A percentile compares a stretch with the other conserved stretches of the same genome.
phyloP scores from a whole-genome alignment of 345 rosid species.

The Populus deltoides region DNA sequence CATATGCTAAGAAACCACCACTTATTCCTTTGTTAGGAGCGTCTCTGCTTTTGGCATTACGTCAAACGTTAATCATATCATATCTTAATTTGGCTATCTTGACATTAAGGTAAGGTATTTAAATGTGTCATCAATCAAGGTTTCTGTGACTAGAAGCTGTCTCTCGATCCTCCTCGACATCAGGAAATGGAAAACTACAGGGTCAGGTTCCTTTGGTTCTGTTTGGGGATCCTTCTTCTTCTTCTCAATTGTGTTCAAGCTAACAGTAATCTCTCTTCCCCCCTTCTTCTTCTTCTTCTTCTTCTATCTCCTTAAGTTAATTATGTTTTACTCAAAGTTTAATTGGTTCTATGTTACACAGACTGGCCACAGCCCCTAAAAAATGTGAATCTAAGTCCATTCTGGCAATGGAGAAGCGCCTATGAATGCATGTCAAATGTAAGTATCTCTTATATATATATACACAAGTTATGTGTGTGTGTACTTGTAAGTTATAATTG shows the following conservation, averaged over 20 bases:
- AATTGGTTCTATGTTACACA: no score
- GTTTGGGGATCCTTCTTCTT: not conserved
- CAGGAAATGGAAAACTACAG: not conserved
- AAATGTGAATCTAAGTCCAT: slow-evolving; percentile 34
- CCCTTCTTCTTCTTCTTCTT: not conserved
- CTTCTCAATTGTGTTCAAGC: not conserved
- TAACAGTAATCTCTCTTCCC: not conserved
- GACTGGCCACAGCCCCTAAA: not conserved
- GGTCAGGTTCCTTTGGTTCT: not conserved
- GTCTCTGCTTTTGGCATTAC: no score
- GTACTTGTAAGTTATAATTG: not conserved
- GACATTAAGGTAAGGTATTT: no score
- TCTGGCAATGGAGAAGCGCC: slow-evolving; percentile 37
- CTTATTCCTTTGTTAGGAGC: no score
- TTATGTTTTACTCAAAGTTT: no score
- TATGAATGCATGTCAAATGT: slow-evolving; percentile 30
- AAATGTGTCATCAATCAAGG: not conserved
- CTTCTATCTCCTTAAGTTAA: no score
- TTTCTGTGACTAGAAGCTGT: not conserved
- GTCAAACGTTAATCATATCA: no score
- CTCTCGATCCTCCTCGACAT: no score
- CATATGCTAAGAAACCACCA: no score
- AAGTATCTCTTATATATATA: not conserved
- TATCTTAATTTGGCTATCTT: no score
- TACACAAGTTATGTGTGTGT: not conserved